A percentile compares a stretch with the other conserved stretches of the same genome.
Evolutionary conservation across 1,284 basidiomycete species (phyloP).

Genomic region (Ganoderma lucidum): DNA sequence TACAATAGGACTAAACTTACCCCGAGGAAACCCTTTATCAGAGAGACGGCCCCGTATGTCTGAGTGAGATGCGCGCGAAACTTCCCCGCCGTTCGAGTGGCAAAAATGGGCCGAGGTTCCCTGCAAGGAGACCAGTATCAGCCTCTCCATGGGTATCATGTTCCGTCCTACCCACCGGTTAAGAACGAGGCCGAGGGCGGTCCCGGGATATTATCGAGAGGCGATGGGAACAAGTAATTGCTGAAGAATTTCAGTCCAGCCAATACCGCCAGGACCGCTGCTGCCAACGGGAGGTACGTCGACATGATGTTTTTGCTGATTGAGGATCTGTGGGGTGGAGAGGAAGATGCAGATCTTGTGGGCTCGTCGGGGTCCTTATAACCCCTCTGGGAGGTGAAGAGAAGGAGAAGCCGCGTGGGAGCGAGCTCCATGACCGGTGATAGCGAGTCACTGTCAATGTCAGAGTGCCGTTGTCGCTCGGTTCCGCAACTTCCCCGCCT

Average conservation of each 20-base stretch:
- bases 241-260: background rate
- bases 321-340: background rate
- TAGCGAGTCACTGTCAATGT: background rate
- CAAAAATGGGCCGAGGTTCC: background rate
- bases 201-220: background rate
- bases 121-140: background rate
- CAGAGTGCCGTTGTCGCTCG: background rate
- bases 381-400: background rate
- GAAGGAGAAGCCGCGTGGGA: background rate
- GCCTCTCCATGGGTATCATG: background rate
- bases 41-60: conserved; percentile 1
- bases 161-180: background rate
- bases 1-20: background rate
- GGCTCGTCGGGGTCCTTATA: background rate
- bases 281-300: background rate
- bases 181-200: background rate
- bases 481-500: background rate
- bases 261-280: background rate
- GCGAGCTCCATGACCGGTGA: background rate
- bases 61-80: background rate
- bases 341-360: background rate
- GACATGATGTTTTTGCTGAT: background rate
- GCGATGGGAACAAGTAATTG: background rate
- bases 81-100: background rate
- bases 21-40: background rate